Base-by-base conservation (phyloP, 495 filamentous ascomycete genomes). In the Daldinia grandis region DNA sequence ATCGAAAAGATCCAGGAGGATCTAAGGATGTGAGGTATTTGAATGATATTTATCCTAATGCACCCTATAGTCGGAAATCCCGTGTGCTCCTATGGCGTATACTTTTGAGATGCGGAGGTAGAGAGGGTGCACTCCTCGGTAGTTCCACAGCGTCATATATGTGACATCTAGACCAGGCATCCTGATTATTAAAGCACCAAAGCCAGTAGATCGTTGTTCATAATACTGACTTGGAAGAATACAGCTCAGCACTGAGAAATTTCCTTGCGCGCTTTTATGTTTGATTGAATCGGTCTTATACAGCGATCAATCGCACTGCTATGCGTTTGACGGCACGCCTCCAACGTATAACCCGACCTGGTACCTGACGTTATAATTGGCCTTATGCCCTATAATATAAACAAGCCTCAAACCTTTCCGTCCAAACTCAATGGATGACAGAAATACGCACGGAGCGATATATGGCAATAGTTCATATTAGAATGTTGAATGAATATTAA, bases 51-150 rank as follows among this genome's bases (percentile, higher is more conserved):
- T 17, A 38, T 25, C 37, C 4, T 5, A 49, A 49, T 38, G 27
- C 40, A 37, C n/a, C 28, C 2, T 31, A 38, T 40, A 31, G 42
- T 64, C 10, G 19, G 37, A 57, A 57, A 42, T 15, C 17, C 9
- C 0, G 19, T 12, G 42, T 17, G 31, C 24, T 64, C 21, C 38
- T 5, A 25, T 15, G 6, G 21, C 19, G 19, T 27, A n/a, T 15
- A 19, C 15, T 12, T 35, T 30, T 64, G 49, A 37, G 51, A 57
- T 49, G 51, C 51, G 64, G 64, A 66, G 49, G 55, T 25, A 35
- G 47, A 24, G 49, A 44, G 37, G 35, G 14, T 17, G 28, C 21
- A n/a, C 17, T 51, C n/a, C 55, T 54, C 56, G 64, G 64, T 55
- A 55, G 37, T 44, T 61, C 0, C 54, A 31, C 35, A 67, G 19